Percentiles rank a stretch among this genome's conserved stretches.
Conservation (phyloP, 2,329 filamentous ascomycete genomes). For the Fusarium beomiforme region DNA sequence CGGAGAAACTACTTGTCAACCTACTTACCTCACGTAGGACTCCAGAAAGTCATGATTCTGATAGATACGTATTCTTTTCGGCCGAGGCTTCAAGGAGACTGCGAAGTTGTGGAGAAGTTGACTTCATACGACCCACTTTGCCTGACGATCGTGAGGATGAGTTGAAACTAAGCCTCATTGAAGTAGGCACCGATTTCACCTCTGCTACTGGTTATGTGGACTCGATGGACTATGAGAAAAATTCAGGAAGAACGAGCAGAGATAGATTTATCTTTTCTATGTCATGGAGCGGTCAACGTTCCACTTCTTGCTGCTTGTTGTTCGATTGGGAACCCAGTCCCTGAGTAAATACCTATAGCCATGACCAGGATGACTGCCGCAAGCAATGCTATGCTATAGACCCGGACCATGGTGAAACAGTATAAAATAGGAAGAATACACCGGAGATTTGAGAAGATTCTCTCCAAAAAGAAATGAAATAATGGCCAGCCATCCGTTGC, state of each 20-base stretch:
- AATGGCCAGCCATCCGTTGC: slow-evolving; percentile 35
- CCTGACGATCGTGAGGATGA: slow-evolving; percentile 12
- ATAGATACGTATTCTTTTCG: neutral
- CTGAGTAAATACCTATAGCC: neutral
- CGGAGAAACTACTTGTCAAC: neutral
- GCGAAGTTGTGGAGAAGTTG: slow-evolving; percentile 6
- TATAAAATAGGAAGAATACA: slow-evolving; percentile 8
- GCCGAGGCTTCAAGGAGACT: neutral
- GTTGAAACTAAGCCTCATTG: slow-evolving; percentile 1
- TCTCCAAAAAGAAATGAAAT: slow-evolving; percentile 18
- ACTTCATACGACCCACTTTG: slow-evolving; percentile 19
- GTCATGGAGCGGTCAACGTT: slow-evolving; percentile 35
- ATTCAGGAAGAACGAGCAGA: neutral
- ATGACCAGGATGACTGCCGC: slow-evolving; percentile 22
- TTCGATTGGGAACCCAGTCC: slow-evolving; percentile 20
- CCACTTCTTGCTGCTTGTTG: slow-evolving; percentile 10
- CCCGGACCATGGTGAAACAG: neutral
- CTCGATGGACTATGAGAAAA: neutral
- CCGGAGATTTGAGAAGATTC: neutral
- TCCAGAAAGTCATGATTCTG: neutral
- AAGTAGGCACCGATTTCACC: neutral
- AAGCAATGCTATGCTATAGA: slow-evolving; percentile 30
- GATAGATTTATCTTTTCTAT: slow-evolving; percentile 33
- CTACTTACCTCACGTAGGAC: neutral
- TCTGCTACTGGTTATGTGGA: neutral